Conservation (phyloP, 108 stramenopile species). For the Discostella stelligeroides region DNA sequence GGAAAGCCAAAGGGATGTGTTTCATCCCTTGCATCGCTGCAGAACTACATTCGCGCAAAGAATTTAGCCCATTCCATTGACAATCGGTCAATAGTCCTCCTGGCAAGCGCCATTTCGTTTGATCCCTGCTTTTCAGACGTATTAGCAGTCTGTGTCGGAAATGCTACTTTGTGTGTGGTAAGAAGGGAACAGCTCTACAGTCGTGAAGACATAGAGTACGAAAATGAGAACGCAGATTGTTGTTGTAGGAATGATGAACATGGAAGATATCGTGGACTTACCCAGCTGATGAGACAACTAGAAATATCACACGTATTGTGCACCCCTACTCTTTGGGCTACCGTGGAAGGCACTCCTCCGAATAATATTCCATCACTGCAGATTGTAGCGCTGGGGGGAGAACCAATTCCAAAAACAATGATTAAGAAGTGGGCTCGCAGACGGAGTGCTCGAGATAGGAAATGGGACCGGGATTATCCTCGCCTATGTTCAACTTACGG, state of each 20-base stretch:
- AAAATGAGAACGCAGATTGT: not conserved
- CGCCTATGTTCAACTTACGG: constrained; percentile 82
- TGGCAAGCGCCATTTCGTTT: constrained; percentile 81
- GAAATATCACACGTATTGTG: constrained; percentile 74
- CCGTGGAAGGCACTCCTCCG: constrained; percentile 33
- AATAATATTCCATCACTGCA: constrained; percentile 47
- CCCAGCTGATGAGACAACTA: constrained; percentile 38
- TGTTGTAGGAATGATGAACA: not conserved
- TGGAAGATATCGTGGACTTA: constrained; percentile 19
- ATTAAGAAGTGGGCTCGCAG: constrained; percentile 55
- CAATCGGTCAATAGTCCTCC: constrained; percentile 54
- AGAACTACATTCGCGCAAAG: constrained; percentile 67
- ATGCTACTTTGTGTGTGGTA: constrained; percentile 61
- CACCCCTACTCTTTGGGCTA: constrained; percentile 83
- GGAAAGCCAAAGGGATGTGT: constrained; percentile 93
- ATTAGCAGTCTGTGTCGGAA: constrained; percentile 63
- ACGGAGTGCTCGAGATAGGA: not conserved
- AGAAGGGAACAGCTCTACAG: constrained; percentile 47
- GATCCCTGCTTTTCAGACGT: constrained; percentile 87
- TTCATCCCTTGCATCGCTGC: constrained; percentile 66
- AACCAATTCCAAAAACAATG: constrained; percentile 72
- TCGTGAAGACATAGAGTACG: constrained; percentile 6
- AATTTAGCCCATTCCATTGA: constrained; percentile 62
- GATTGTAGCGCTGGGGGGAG: constrained; percentile 80
- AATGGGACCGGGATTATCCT: constrained; percentile 25